phyloP scores from a whole-genome alignment of 2,329 filamentous ascomycete species.

The Diaporthe aspalathi region DNA sequence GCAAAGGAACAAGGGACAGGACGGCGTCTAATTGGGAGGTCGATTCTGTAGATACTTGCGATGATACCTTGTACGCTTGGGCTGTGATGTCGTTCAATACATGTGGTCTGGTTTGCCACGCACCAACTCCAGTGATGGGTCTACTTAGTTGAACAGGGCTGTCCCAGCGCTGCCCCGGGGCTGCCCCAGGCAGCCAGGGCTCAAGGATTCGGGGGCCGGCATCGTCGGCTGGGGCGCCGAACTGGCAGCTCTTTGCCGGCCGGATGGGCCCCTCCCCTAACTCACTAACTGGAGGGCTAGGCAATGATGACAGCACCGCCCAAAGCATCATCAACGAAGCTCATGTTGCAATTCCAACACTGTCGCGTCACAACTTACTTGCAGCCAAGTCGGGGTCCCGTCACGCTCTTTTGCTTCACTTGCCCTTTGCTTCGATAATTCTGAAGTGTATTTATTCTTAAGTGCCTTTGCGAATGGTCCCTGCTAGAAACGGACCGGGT shows the following conservation, averaged over 20 bases:
- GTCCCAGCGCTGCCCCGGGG: background rate
- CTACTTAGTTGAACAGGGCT: too few species aligned
- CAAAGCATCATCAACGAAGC: background rate
- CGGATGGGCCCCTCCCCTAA: background rate
- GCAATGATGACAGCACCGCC: conserved; percentile 20
- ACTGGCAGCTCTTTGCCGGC: conserved; percentile 3
- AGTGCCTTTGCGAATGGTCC: background rate
- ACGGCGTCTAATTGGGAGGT: conserved; percentile 5
- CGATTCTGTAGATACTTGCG: conserved; percentile 30
- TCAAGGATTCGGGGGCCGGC: background rate
- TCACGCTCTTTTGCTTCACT: conserved; percentile 32
- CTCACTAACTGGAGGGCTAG: conserved; percentile 4
- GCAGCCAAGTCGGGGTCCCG: background rate
- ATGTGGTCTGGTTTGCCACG: background rate
- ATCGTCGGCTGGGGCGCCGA: conserved; percentile 1
- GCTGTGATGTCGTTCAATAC: background rate
- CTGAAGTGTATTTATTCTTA: conserved; percentile 3
- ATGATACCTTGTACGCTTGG: conserved; percentile 32
- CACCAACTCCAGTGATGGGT: background rate
- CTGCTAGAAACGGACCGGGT: conserved; percentile 4
- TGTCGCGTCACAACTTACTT: conserved; percentile 18
- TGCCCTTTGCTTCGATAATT: conserved; percentile 10
- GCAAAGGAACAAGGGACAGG: background rate
- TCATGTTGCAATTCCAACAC: conserved; percentile 6
- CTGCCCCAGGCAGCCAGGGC: background rate